These are phyloP conservation scores for Ophiostoma perfectum DNA, from an alignment of 2,329 filamentous ascomycete species.

Conservation along the genomic window DNA sequence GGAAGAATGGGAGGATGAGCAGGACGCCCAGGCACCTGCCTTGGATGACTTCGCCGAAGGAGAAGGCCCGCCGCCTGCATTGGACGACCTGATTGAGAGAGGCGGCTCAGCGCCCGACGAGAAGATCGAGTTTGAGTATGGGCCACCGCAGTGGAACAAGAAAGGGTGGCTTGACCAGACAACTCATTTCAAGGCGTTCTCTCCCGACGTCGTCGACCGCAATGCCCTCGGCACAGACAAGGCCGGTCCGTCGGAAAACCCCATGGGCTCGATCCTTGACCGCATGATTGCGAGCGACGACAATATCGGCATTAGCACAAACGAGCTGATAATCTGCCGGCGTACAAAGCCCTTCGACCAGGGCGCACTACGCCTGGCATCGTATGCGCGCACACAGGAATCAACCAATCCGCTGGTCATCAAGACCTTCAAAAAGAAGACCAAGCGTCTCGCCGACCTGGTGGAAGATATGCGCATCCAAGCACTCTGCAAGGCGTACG, in stretches of 20 bases:
- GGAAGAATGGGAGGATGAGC: conserved; percentile 20
- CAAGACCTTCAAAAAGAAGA: conserved; percentile 33
- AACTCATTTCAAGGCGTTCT: conserved; percentile 32
- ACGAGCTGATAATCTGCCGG: conserved; percentile 34
- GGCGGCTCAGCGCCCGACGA: not conserved
- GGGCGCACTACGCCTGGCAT: conserved; percentile 34
- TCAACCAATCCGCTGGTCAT: conserved; percentile 34
- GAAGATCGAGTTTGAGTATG: conserved; percentile 27
- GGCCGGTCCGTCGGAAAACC: not conserved
- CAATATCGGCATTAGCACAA: conserved; percentile 34
- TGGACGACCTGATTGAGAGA: not conserved
- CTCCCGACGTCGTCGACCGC: conserved; percentile 30
- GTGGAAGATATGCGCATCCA: conserved; percentile 38
- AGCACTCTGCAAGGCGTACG: conserved; percentile 38
- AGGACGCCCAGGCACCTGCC: not conserved
- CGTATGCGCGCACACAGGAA: conserved; percentile 33
- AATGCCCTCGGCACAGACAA: not conserved
- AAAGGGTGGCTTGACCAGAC: conserved; percentile 32
- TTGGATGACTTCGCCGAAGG: not conserved
- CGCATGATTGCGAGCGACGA: conserved; percentile 36
- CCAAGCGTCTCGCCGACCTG: conserved; percentile 31
- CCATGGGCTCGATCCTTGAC: conserved; percentile 28
- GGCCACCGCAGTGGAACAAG: conserved; percentile 30
- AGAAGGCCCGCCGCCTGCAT: not conserved
- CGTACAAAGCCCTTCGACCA: conserved; percentile 33